Percentiles rank a stretch among this genome's conserved stretches.
Conservation (phyloP, 75 land plant genomes). For the Sequoia sempervirens region DNA sequence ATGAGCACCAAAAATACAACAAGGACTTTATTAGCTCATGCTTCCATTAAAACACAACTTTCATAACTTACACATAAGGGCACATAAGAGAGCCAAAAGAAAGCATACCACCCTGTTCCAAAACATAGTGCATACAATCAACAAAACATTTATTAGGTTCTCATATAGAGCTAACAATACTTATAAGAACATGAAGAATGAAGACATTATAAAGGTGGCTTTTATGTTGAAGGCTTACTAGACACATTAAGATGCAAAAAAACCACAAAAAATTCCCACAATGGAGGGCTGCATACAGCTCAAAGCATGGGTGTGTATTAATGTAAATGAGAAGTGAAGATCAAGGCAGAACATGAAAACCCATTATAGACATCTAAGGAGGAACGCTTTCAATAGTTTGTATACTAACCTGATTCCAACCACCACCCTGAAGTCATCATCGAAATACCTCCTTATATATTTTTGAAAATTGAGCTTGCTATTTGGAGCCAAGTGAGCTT, state of each 20-base stretch:
- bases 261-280: slow-evolving; percentile 51
- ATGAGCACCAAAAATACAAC: background rate
- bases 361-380: too few species aligned
- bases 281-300: slow-evolving; percentile 55
- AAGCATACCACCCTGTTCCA: slow-evolving; percentile 45
- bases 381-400: too few species aligned
- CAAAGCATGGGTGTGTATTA: too few species aligned
- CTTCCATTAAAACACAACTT: background rate
- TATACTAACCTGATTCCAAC: too few species aligned
- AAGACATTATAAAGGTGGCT: background rate
- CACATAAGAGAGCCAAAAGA: too few species aligned
- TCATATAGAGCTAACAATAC: background rate
- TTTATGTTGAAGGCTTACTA: slow-evolving; percentile 36
- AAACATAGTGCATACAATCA: background rate
- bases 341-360: too few species aligned
- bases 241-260: slow-evolving; percentile 48
- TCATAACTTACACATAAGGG: too few species aligned
- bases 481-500: slow-evolving; percentile 68
- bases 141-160: background rate
- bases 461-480: too few species aligned
- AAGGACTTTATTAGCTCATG: background rate
- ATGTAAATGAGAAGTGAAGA: too few species aligned
- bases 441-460: too few species aligned
- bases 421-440: too few species aligned
- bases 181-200: background rate